Evolutionary conservation across 2,329 filamentous ascomycete species (phyloP), one percentile per base, ranked within the genome.

Genomic region (Phoma sp.): DNA sequence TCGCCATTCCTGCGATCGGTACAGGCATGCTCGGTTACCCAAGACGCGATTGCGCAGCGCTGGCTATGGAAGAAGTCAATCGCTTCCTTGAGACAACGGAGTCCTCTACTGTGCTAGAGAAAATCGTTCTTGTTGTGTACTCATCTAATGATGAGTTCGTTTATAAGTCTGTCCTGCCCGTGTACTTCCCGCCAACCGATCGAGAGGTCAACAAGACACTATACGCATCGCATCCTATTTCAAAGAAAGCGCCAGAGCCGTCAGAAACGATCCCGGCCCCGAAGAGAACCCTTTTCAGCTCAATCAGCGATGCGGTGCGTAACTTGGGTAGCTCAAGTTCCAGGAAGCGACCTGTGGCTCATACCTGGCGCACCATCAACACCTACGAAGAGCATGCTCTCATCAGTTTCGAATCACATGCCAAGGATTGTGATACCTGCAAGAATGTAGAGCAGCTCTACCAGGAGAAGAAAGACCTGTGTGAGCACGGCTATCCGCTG

Each of bases 21-120:
- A 72, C 68, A 0, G 72, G 70, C 0, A 60, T 58, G 57, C 57
- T 70, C 4, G 66, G 62, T 7, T 71, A 67, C 39, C 71, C 70
- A 11, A 37, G 52, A 14, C 62, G 61, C 7, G 69, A 72, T 35
- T 61, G 59, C 14, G 68, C 68, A n/a, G 55, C 67, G 0, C 42
- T 73, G 13, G 71, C 71, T 1, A 61, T 74, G 49, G 68, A 71
- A 40, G 72, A 74, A 53, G 62, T 72, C 3, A 68, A 70, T 30
- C 56, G 59, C 1, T 75, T 70, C 30, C 52, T 75, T 1, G 68
- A 73, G 38, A 58, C 62, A 0, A 49, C 49, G 4, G 60, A 67
- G 18, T 47, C 58, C 2, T 63, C 39, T 4, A 67, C 44, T 23
- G 7, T 51, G 11, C 46, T 72, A 3, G 62, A 68, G 36, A 73